Conservation (phyloP, 768 basidiomycete genomes). For the Mycena rosella region DNA sequence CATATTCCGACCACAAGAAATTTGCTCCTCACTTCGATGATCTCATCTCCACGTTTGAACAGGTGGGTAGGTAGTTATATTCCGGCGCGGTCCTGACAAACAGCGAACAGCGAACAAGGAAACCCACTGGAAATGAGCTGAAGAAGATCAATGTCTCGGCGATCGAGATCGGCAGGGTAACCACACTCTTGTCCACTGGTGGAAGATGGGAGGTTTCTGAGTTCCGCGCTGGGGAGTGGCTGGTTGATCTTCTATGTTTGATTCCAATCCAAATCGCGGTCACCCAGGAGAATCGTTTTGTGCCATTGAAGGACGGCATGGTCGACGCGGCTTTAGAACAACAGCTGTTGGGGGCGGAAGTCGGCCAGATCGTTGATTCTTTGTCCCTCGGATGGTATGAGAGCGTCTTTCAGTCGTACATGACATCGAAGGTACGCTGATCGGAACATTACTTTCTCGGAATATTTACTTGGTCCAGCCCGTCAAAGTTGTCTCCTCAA, state of each 20-base stretch:
- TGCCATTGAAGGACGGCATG: constrained; percentile 68
- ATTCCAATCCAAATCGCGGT: constrained; percentile 75
- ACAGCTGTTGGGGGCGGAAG: constrained; percentile 67
- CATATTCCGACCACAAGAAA: constrained; percentile 46
- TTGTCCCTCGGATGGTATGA: constrained; percentile 74
- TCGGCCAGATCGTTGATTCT: constrained; percentile 64
- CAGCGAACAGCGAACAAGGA: constrained; percentile 59
- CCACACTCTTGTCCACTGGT: constrained; percentile 32
- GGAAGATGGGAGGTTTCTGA: constrained; percentile 49
- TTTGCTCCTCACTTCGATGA: constrained; percentile 59
- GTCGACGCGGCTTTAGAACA: constrained; percentile 62
- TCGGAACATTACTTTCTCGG: background rate
- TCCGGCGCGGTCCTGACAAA: too few species aligned
- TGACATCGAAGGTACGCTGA: constrained; percentile 61
- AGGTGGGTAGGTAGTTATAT: too few species aligned
- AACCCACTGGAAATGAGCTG: constrained; percentile 62
- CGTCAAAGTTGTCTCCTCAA: constrained; percentile 73
- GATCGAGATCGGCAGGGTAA: constrained; percentile 43
- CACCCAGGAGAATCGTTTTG: constrained; percentile 68
- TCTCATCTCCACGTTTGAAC: constrained; percentile 61
- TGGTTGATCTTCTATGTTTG: constrained; percentile 69
- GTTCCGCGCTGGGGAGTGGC: constrained; percentile 68
- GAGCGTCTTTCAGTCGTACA: constrained; percentile 72
- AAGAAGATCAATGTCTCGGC: constrained; percentile 51
- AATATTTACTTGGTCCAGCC: constrained; percentile 51